phyloP scores from a whole-genome alignment of 169 alveolate species.

The Cryptosporidium tyzzeri region DNA sequence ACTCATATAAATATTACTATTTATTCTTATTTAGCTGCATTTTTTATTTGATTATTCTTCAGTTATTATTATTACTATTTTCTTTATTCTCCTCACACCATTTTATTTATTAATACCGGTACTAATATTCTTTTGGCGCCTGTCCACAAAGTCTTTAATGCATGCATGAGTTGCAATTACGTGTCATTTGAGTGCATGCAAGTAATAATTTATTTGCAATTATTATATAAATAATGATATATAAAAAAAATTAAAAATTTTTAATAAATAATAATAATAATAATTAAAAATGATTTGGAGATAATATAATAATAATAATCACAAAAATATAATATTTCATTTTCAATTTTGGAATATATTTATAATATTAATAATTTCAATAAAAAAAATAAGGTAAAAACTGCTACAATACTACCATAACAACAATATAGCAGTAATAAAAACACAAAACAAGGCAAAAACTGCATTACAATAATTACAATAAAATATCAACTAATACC shows the following conservation, averaged over 20 bases:
- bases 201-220: neutral
- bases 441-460: no score
- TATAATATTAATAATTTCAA: no score
- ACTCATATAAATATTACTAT: no score
- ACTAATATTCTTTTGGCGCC: neutral
- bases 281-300: neutral
- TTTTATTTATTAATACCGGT: neutral
- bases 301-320: neutral
- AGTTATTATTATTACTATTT: no score
- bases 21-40: no score
- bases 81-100: neutral
- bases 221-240: neutral
- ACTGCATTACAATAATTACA: neutral
- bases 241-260: neutral
- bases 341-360: neutral
- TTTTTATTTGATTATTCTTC: no score
- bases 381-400: no score
- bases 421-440: no score
- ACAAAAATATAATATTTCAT: neutral
- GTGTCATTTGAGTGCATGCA: neutral
- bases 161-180: slow-evolving; percentile 36
- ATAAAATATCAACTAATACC: neutral
- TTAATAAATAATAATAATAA: neutral
- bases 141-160: slow-evolving; percentile 1
- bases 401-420: no score